Evolutionary conservation across 495 filamentous ascomycete genomes (phyloP).

Genomic region (Aspergillus sclerotioniger): DNA sequence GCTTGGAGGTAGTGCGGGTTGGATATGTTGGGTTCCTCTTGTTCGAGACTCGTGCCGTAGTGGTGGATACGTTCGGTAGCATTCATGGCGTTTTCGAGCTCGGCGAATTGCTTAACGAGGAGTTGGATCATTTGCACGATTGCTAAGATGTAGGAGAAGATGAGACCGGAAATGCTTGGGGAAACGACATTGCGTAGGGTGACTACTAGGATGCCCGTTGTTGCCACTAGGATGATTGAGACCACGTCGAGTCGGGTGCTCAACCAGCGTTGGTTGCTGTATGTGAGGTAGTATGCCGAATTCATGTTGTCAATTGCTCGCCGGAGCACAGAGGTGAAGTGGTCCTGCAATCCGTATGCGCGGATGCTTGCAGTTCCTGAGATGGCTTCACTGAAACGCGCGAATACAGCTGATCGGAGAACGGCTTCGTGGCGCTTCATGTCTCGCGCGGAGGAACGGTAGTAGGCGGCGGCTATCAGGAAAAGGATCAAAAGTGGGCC

Average conservation of each 20-base stretch:
- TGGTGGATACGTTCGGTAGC: constrained; percentile 90
- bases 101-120: constrained; percentile 88
- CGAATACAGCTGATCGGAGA: constrained; percentile 80
- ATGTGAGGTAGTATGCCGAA: constrained; percentile 89
- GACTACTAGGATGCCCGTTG: constrained; percentile 84
- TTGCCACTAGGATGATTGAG: constrained; percentile 78
- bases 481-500: constrained; percentile 78
- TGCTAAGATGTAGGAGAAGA: constrained; percentile 86
- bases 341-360: constrained; percentile 76
- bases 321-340: constrained; percentile 67
- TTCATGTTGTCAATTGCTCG: constrained; percentile 85
- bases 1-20: constrained; percentile 56
- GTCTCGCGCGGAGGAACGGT: constrained; percentile 85
- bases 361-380: constrained; percentile 80
- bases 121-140: constrained; percentile 98
- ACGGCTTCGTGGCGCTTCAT: constrained; percentile 92
- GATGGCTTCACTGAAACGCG: constrained; percentile 88
- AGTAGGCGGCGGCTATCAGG: constrained; percentile 81
- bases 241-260: constrained; percentile 80
- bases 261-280: constrained; percentile 91
- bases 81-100: constrained; percentile 98
- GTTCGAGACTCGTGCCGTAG: constrained; percentile 83
- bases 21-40: constrained; percentile 63
- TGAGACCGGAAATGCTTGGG: constrained; percentile 81
- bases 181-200: constrained; percentile 86